These are phyloP conservation scores for Galerina sulciceps DNA, from an alignment of 768 basidiomycete species.

Conservation along the genomic window DNA sequence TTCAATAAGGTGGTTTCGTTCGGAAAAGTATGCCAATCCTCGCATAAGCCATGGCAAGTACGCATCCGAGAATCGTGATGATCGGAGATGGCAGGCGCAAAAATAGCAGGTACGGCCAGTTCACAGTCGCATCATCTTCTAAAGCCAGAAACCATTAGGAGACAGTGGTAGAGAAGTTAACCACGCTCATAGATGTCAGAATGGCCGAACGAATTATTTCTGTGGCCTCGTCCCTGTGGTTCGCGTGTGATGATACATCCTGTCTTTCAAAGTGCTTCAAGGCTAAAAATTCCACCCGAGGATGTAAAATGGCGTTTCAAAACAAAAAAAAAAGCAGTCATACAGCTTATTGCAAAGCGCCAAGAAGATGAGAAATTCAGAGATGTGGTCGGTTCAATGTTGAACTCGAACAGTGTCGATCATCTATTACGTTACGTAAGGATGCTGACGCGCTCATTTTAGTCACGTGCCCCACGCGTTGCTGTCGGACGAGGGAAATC, in stretches of 20 bases:
- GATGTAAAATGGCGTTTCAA: conserved; percentile 39
- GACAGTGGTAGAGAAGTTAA: conserved; percentile 73
- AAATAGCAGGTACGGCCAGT: conserved; percentile 68
- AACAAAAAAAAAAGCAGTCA: not conserved
- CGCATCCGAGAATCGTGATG: conserved; percentile 67
- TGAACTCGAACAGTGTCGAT: too few relatives aligned
- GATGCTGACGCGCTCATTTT: too few relatives aligned
- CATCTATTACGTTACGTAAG: too few relatives aligned
- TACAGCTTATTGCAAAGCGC: not conserved
- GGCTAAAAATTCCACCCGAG: conserved; percentile 53
- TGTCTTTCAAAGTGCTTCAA: conserved; percentile 67
- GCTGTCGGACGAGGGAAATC: too few relatives aligned
- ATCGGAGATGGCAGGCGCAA: conserved; percentile 65
- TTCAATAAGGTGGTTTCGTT: too few relatives aligned
- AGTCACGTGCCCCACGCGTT: too few relatives aligned
- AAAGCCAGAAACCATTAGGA: not conserved
- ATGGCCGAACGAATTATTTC: conserved; percentile 84
- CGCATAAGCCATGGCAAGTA: too few relatives aligned
- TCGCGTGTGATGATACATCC: conserved; percentile 87
- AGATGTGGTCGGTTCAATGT: not conserved
- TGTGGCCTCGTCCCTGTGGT: too few relatives aligned
- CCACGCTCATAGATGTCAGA: conserved; percentile 67
- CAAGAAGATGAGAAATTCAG: not conserved
- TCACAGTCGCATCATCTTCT: conserved; percentile 31
- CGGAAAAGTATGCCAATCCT: too few relatives aligned